Evolutionary conservation across 1,284 basidiomycete species (phyloP).

Genomic region (Malassezia slooffiae): DNA sequence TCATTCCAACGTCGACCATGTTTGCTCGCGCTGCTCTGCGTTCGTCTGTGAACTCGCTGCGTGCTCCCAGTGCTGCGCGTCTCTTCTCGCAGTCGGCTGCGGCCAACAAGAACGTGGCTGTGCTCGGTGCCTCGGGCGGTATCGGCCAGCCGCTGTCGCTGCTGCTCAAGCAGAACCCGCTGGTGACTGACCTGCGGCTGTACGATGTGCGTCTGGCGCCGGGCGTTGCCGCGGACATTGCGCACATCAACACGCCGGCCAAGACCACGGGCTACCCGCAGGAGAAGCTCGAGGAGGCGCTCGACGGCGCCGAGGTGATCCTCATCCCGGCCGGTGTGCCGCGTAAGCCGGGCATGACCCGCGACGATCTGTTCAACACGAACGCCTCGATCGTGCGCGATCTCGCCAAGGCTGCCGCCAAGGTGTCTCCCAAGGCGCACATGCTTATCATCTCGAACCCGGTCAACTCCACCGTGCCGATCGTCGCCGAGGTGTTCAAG

Average conservation of each 20-base stretch:
- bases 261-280: slow-evolving; percentile 68
- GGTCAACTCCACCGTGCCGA: slow-evolving; percentile 78
- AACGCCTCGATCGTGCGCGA: slow-evolving; percentile 93
- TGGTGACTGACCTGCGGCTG: slow-evolving; percentile 58
- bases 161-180: slow-evolving; percentile 72
- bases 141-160: slow-evolving; percentile 76
- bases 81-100: slow-evolving; percentile 67
- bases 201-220: slow-evolving; percentile 44
- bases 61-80: slow-evolving; percentile 47
- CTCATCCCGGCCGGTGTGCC: slow-evolving; percentile 82
- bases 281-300: slow-evolving; percentile 67
- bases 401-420: slow-evolving; percentile 76
- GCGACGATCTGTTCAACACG: slow-evolving; percentile 98
- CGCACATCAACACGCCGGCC: slow-evolving; percentile 78
- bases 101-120: slow-evolving; percentile 68
- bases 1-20: slow-evolving; percentile 19
- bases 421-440: slow-evolving; percentile 77
- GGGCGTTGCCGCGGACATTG: slow-evolving; percentile 50
- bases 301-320: slow-evolving; percentile 75
- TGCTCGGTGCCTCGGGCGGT: slow-evolving; percentile 71
- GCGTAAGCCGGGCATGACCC: slow-evolving; percentile 60
- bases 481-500: slow-evolving; percentile 83
- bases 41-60: slow-evolving; percentile 19
- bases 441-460: slow-evolving; percentile 83
- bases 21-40: slow-evolving; percentile 28